Percentiles rank a stretch among this genome's conserved stretches.
Conservation (phyloP, 441 rosid genomes). For the Francoa sonchifolia region DNA sequence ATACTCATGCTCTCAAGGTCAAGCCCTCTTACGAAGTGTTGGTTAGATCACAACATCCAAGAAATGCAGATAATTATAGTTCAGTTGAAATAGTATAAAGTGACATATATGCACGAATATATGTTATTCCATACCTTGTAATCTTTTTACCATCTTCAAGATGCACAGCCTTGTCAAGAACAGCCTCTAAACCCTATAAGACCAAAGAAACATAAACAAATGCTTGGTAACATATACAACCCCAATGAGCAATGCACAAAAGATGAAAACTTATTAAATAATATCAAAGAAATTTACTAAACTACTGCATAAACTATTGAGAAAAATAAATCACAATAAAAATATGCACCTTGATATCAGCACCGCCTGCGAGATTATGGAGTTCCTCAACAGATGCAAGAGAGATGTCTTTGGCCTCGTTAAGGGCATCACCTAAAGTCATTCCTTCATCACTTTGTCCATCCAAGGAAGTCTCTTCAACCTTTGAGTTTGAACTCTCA, state of each 20-base stretch:
- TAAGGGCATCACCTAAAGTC: too few species aligned
- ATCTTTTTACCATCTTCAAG: conserved; percentile 95
- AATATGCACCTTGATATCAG: conserved; percentile 97
- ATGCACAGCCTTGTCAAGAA: conserved; percentile 95
- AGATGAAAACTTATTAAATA: too few species aligned
- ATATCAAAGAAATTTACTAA: too few species aligned
- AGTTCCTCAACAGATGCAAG: conserved; percentile 96
- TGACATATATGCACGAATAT: too few species aligned
- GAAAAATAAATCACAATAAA: too few species aligned
- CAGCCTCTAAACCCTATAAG: conserved; percentile 95
- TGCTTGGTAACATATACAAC: too few species aligned
- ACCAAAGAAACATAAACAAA: too few species aligned
- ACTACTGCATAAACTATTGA: too few species aligned
- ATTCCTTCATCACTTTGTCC: conserved; percentile 58
- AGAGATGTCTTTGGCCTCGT: too few species aligned
- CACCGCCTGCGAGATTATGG: conserved; percentile 90
- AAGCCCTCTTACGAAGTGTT: conserved; percentile 53
- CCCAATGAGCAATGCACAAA: too few species aligned
- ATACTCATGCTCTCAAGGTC: conserved; percentile 93
- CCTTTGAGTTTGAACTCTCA: conserved; percentile 34
- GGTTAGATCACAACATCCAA: conserved; percentile 1
- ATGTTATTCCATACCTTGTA: conserved; percentile 67
- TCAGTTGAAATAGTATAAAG: too few species aligned
- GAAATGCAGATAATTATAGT: conserved; percentile 9
- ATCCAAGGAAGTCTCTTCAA: conserved; percentile 38